Evolutionary conservation across 2,329 filamentous ascomycete species (phyloP).

Genomic region (Lasiodiplodia sp.): DNA sequence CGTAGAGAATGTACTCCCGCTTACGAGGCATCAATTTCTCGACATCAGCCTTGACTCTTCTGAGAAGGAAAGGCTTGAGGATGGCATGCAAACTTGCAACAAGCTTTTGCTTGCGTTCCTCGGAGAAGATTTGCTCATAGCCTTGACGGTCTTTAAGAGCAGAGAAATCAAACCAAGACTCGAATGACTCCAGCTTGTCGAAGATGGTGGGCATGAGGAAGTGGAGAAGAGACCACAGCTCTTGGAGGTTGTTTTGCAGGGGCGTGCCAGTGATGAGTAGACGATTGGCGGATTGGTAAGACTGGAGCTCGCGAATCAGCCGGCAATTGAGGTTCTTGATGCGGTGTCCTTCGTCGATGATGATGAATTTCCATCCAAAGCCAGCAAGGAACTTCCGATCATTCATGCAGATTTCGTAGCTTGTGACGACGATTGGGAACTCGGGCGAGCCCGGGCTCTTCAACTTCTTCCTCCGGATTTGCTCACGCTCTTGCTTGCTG

Average conservation of each 20-base stretch:
- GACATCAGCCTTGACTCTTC: constrained; percentile 91
- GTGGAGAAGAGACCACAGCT: constrained; percentile 93
- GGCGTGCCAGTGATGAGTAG: constrained; percentile 95
- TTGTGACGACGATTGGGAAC: constrained; percentile 93
- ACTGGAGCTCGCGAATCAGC: constrained; percentile 85
- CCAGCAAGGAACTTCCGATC: constrained; percentile 82
- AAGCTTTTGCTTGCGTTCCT: constrained; percentile 77
- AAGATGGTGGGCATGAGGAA: constrained; percentile 94
- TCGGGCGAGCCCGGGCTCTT: constrained; percentile 71
- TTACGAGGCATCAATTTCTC: constrained; percentile 93
- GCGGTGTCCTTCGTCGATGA: constrained; percentile 96
- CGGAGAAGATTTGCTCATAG: constrained; percentile 78
- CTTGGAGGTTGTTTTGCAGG: constrained; percentile 92
- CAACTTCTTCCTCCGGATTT: constrained; percentile 76
- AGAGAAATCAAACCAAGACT: constrained; percentile 97
- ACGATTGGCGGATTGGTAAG: constrained; percentile 88
- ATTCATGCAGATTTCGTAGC: constrained; percentile 94
- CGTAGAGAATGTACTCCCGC: constrained; percentile 93
- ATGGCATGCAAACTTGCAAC: constrained; percentile 92
- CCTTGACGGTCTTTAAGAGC: constrained; percentile 84
- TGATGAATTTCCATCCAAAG: constrained; percentile 96
- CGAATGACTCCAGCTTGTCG: constrained; percentile 89
- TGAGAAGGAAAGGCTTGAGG: constrained; percentile 86
- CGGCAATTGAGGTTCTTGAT: constrained; percentile 97
- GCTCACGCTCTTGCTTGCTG: constrained; percentile 75